Base-by-base conservation (phyloP, 495 filamentous ascomycete genomes). In the Chaetomium tenue region DNA sequence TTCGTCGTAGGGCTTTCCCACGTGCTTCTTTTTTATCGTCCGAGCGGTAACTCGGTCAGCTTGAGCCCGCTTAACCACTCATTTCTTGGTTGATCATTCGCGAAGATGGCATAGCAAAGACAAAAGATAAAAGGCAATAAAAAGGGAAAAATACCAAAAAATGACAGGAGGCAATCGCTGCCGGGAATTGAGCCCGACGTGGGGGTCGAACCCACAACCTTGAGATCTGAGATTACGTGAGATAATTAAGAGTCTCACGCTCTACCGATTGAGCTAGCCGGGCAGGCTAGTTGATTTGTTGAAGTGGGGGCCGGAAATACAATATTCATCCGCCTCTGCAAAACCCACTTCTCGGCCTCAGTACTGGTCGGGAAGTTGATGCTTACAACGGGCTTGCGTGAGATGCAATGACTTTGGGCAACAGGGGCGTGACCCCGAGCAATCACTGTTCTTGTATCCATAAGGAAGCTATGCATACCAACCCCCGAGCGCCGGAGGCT, bases 211-310 rank as follows among this genome's bases (percentile, higher is more conserved):
- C 53, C 53, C 53, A 56, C 55, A 58, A 58, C 55, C 39, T 58
- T 58, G 55, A 42, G 39, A 58, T 44, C 11, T 3, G 55, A 23
- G 44, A 3, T 12, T 8, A n/a, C n/a, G n/a, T n/a, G n/a, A n/a
- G n/a, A n/a, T n/a, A n/a, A n/a, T 44, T 89, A 89, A 89, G 86
- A 89, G 87, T 89, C 87, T 87, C 84, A 88, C 87, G 87, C 87
- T 89, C 87, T 88, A 87, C 86, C 86, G 86, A 89, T 88, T 89
- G 87, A 89, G 86, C 86, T 89, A 89, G 84, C 86, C 75, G 73
- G 73, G 73, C 73, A 58, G 55, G 62, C 62, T 64, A 58, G n/a
- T 51, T 37, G 18, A 48, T 37, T 37, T 37, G 46, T 61, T 61
- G 47, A n/a, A 28, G 2, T 26, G 7, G 18, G 44, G 12, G 5